phyloP scores from a whole-genome alignment of 2,329 filamentous ascomycete species.

The Fusarium abutilonis region DNA sequence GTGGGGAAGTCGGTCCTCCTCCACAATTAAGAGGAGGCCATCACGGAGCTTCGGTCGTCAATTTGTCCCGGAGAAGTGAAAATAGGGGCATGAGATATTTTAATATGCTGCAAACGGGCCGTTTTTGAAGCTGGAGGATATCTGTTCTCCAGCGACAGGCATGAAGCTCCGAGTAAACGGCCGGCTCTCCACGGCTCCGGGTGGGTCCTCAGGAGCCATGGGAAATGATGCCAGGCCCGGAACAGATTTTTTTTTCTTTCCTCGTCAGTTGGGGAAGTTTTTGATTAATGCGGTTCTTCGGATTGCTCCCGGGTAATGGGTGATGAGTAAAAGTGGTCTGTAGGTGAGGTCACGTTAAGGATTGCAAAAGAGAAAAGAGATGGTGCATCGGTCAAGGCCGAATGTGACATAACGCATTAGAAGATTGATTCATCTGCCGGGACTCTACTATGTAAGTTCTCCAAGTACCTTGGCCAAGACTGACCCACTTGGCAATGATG shows the following conservation, averaged over 20 bases:
- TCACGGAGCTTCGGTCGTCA: conserved; percentile 1
- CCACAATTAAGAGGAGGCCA: conserved; percentile 6
- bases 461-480: conserved; percentile 10
- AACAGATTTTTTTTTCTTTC: conserved; percentile 8
- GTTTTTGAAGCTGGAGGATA: conserved; percentile 28
- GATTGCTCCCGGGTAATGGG: not conserved
- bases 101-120: conserved; percentile 32
- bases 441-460: not conserved
- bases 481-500: conserved; percentile 25
- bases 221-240: conserved; percentile 33
- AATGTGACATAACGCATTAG: conserved; percentile 1
- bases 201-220: conserved; percentile 24
- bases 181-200: conserved; percentile 39
- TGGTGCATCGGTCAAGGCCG: not conserved
- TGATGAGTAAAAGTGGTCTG: not conserved
- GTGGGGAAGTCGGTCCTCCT: conserved; percentile 13
- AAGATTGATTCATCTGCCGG: conserved; percentile 18
- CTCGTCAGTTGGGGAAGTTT: not conserved
- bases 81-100: conserved; percentile 34
- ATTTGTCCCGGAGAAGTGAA: conserved; percentile 21
- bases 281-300: conserved; percentile 1
- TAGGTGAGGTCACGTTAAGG: conserved; percentile 7
- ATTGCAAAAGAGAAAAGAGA: not conserved
- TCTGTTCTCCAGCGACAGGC: conserved; percentile 38
- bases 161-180: conserved; percentile 44